A percentile compares a stretch with the other conserved stretches of the same genome.
These are phyloP conservation scores for Acer saccharum DNA, from an alignment of 345 rosid genomes.

Conservation along the genomic window DNA sequence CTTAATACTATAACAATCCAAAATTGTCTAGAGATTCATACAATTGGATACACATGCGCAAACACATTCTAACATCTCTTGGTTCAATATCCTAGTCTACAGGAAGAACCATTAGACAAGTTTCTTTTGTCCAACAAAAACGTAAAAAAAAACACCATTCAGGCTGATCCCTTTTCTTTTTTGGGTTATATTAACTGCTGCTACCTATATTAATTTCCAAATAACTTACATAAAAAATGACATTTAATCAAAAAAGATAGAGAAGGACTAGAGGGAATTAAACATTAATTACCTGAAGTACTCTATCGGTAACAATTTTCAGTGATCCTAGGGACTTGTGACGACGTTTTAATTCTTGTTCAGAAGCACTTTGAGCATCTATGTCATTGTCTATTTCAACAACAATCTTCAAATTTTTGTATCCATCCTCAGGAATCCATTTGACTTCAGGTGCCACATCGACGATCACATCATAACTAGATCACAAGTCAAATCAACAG, in stretches of 20 bases:
- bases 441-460: conserved; percentile 87
- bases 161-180: neutral
- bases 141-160: neutral
- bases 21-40: neutral
- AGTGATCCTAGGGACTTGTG: conserved; percentile 73
- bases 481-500: conserved; percentile 27
- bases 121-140: neutral
- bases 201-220: neutral
- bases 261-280: neutral
- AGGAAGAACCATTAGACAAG: neutral
- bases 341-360: conserved; percentile 72
- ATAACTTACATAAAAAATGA: neutral
- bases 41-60: neutral
- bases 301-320: conserved; percentile 79
- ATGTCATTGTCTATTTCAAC: conserved; percentile 86
- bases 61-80: neutral
- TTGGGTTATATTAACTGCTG: neutral
- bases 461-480: conserved; percentile 82
- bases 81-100: neutral
- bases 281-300: conserved; percentile 64
- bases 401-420: conserved; percentile 79
- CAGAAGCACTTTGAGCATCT: conserved; percentile 71
- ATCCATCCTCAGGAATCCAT: conserved; percentile 85
- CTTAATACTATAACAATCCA: too few species aligned
- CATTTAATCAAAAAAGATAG: neutral